Base-by-base conservation (phyloP, 2,329 filamentous ascomycete species). In the Colletotrichum godetiae region DNA sequence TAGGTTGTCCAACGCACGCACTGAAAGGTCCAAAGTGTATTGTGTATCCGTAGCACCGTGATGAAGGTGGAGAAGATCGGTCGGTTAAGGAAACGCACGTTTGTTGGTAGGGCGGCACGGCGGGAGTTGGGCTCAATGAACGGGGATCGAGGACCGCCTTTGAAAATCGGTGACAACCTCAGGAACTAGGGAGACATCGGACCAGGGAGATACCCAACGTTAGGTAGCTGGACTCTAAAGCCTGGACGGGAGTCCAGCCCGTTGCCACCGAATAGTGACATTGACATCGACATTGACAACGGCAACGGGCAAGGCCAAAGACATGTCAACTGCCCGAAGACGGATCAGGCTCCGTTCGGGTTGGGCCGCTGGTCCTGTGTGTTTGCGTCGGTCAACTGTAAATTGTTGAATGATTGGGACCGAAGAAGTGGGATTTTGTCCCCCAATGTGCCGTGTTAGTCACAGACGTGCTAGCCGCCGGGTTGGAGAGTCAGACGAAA, bases 321-420 rank as follows among this genome's bases (percentile, higher is more conserved):
- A 35, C 35, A 49, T 59, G 15, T 61, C 42, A 59, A 67, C n/a
- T n/a, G 29, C 61, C 61, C 55, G 42, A 67, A 52, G 37, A 37
- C 61, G 55, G 61, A 46, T 24, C 31, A 42, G 42, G 13, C 31
- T 53, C 46, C 53, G 27, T 33, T 13, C 19, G n/a, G 24, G 68
- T 67, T 70, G 68, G 55, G 62, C 55, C 62, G 62, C 66, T 42
- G 61, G 31, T 24, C 58, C 27, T 27, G 27, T 46, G 29, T 46
- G 31, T n/a, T 67, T 70, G 68, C 55, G 33, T 59, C 55, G 19
- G 42, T 19, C n/a, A 49, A 13, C 24, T 27, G 31, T 19, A 70
- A 66, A 70, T n/a, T 70, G 68, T 70, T 67, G 68, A 70, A 67
- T 46, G 46, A 19, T 31, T 67, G 60, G 29, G 31, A 53, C 29